A percentile compares a stretch with the other conserved stretches of the same genome.
phyloP scores from a whole-genome alignment of 257 asterid species.

The Cordia subcordata region DNA sequence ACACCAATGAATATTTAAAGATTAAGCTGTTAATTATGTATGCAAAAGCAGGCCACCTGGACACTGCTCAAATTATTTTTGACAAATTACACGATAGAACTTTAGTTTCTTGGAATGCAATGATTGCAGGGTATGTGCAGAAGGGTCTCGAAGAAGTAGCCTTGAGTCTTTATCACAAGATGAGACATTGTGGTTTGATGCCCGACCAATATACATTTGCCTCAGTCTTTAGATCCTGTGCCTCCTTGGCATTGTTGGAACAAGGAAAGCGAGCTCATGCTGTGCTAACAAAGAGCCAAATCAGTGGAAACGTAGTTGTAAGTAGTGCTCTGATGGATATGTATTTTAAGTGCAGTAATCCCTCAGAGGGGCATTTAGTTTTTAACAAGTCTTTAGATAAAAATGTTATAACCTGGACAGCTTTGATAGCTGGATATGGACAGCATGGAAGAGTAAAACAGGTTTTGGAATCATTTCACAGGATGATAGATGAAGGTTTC shows the following conservation, averaged over 20 bases:
- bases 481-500: conserved; percentile 80
- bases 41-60: conserved; percentile 74
- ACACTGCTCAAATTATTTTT: conserved; percentile 53
- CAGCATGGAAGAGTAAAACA: conserved; percentile 66
- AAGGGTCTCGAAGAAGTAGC: conserved; percentile 71
- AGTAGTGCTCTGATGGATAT: conserved; percentile 87
- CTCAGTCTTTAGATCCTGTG: conserved; percentile 88
- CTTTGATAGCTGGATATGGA: conserved; percentile 87
- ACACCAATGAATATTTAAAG: conserved; percentile 64
- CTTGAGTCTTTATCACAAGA: conserved; percentile 53
- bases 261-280: conserved; percentile 88
- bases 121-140: conserved; percentile 84
- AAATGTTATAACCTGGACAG: conserved; percentile 82
- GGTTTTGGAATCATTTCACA: conserved; percentile 56
- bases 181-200: conserved; percentile 58
- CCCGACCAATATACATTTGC: conserved; percentile 91
- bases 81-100: conserved; percentile 39
- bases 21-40: conserved; percentile 73
- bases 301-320: conserved; percentile 56
- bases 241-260: conserved; percentile 74
- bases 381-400: conserved; percentile 59
- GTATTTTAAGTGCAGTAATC: conserved; percentile 96
- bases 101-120: conserved; percentile 78
- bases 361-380: conserved; percentile 54
- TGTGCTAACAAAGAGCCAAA: conserved; percentile 58